Base-by-base conservation (phyloP, 2,329 filamentous ascomycete species). In the Graphiopsis chlorocephala region DNA sequence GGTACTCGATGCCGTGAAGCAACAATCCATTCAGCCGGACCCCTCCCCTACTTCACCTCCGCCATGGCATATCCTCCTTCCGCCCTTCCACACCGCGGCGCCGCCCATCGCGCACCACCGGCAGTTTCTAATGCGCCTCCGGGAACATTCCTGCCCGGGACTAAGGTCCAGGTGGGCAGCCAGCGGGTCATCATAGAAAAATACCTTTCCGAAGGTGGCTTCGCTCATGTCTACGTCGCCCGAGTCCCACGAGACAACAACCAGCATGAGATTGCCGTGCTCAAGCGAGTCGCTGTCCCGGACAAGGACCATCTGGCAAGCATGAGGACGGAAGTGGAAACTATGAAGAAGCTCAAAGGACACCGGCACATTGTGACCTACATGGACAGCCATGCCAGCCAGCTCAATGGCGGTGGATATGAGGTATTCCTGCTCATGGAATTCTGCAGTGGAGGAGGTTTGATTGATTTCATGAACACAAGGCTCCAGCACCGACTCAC, bases 391-490 rank as follows among this genome's bases (percentile, higher is more conserved):
- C 95, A 99, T 79, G 95, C 95, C 42, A 97, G 93, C 17, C 93
- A 98, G 79, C 82, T 98, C 72, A 90, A 91, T 72, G 92, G 91
- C 60, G 93, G 93, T 48, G 95, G 95, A 65, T 99, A 97, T 78
- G 95, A 99, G 82, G 95, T 99, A 65, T 99, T 99, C 74, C 78
- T 99, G 74, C 88, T 99, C 69, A 99, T 99, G 95, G 95, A 99
- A 77, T 97, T 90, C 79, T 99, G 95, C 81, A 88, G 90, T 73
- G 95, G 95, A 59, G 95, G 95, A 69, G 94, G 95, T 38, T 81
- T 99, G 76, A 99, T 99, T 76, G 95, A 99, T 80, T 99, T 98
- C 77, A 99, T 99, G 95, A 99, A 99, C 80, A 99, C 95, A 38
- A 88, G 95, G 61, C 82, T 99, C 73, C 95, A 99, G 80, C 93